Base-by-base conservation (phyloP, 169 alveolate genomes). In the Besnoitia besnoiti region DNA sequence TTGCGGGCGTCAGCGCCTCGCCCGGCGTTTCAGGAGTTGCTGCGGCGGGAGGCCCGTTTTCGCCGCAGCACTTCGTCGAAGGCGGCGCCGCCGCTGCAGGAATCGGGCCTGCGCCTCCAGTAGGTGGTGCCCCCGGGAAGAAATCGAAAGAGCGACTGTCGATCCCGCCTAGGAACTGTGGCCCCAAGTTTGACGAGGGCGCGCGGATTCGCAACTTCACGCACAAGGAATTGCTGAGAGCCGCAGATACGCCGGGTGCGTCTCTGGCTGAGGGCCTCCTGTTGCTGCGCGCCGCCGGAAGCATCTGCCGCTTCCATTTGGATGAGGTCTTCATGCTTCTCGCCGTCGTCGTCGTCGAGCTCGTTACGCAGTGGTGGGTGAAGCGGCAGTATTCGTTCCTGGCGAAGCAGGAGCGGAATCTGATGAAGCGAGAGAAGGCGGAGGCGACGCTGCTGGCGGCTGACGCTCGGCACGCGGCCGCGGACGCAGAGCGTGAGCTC, bases 191-290 rank as follows among this genome's bases (percentile, higher is more conserved):
- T 30, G 94, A 87, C 21, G 95, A 93, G 44, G 93, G 93, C 24
- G 55, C 93, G 0, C 92, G 95, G 27, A 87, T 93, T 39, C 90
- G 95, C 39, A 88, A 89, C 42, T 93, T 93, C 93, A 88, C 95
- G 8, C 82, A 88, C 16, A 93, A 93, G 77, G 95, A 93, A 62
- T 76, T 93, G 90, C 89, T 93, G 90, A 47, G 90, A 46, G 95
- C 95, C 21, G 87, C 93, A n/a, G 92, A 77, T 42, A 76, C 82
- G 62, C 92, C 91, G 51, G 76, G 76, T 59, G 93, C 95, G 0
- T 80, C 92, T 30, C 75, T 93, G 50, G 40, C 85, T 50, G 92
- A 88, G 61, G 95, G 91, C 4, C 50, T 93, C 61, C 76, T 85
- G 59, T 80, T 90, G 76, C 85, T 91, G 88, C 90, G 87, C 37